A percentile compares a stretch with the other conserved stretches of the same genome.
phyloP scores from a whole-genome alignment of 2,329 filamentous ascomycete species.

The Penicillium palitans region DNA sequence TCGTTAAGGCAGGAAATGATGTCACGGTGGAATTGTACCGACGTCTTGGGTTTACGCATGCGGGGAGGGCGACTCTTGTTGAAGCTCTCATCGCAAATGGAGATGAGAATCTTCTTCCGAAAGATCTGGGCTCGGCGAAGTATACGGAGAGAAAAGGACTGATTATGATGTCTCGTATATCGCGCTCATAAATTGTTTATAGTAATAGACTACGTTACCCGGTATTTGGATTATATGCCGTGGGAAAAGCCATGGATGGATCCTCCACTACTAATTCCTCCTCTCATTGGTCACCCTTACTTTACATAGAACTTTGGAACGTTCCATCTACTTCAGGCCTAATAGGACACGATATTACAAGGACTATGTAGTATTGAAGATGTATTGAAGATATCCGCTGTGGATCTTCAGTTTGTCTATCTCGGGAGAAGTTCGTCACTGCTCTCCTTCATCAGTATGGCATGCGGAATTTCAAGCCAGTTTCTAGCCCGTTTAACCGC shows the following conservation, averaged over 20 bases:
- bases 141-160: slow-evolving; percentile 10
- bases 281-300: too few relatives aligned
- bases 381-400: too few relatives aligned
- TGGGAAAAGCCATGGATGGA: not conserved
- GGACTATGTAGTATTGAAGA: too few relatives aligned
- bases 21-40: slow-evolving; percentile 26
- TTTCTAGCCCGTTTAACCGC: too few relatives aligned
- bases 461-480: too few relatives aligned
- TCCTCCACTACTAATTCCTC: too few relatives aligned
- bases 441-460: too few relatives aligned
- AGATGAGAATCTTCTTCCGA: slow-evolving; percentile 28
- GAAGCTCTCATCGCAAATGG: slow-evolving; percentile 32
- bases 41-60: slow-evolving; percentile 28
- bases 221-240: not conserved
- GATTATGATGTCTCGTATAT: slow-evolving; percentile 16
- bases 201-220: not conserved
- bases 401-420: too few relatives aligned
- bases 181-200: not conserved
- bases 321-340: too few relatives aligned
- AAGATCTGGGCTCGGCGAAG: slow-evolving; percentile 14
- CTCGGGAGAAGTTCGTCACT: too few relatives aligned
- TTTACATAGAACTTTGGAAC: too few relatives aligned
- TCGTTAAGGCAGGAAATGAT: slow-evolving; percentile 29
- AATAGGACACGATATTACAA: too few relatives aligned
- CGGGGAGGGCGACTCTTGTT: slow-evolving; percentile 27